Base-by-base conservation (phyloP, 371 early-diverging fungal species). In the Mucor lusitanicus region DNA sequence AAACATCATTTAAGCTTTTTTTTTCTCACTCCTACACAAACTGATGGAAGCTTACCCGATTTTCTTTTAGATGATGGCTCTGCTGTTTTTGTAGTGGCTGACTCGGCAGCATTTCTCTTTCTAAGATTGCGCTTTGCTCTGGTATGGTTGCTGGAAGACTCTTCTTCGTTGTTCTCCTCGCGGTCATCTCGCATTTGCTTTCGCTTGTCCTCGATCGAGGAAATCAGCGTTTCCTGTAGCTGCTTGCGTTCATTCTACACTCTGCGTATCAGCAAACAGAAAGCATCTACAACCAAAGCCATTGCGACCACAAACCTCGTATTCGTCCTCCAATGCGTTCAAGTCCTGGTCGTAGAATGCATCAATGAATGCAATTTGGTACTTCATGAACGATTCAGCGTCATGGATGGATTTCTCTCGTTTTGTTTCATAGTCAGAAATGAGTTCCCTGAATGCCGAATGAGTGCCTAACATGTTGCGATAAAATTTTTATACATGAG, bases 401-500 rank as follows among this genome's bases (percentile, higher is more conserved):
- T 79, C 65, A 19, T 54, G 42, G 27, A 82, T 75, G 15, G 76
- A 61, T 58, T 76, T 67, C 48, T 82, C 76, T 44, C 80, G 68
- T 27, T 74, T 66, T 11, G 70, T 59, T 77, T 79, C 80, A 61
- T 73, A 68, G 65, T 82, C 82, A 69, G 78, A 59, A 19, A 82
- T 63, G 12, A 71, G 58, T 64, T 82, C 80, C 64, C 67, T 65
- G 68, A 79, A 82, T 44, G 69, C 76, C 56, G 78, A 69, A 67
- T 82, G 80, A 13, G 78, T 78, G 7, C 82, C 82, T 82, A 48
- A 30, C 33, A 33, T 33, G 7, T 3, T 7, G 33, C 33, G 7
- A 33, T 42, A 60, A 42, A 54, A 44, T 54, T 21, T 53, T 59
- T 27, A 58, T 33, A 33, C 27, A 55, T n/a, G 32, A 55, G 32